Evolutionary conservation across 257 asterid species (phyloP), one percentile per base, ranked within the genome.

Genomic region (Solanum corneliomulleri): DNA sequence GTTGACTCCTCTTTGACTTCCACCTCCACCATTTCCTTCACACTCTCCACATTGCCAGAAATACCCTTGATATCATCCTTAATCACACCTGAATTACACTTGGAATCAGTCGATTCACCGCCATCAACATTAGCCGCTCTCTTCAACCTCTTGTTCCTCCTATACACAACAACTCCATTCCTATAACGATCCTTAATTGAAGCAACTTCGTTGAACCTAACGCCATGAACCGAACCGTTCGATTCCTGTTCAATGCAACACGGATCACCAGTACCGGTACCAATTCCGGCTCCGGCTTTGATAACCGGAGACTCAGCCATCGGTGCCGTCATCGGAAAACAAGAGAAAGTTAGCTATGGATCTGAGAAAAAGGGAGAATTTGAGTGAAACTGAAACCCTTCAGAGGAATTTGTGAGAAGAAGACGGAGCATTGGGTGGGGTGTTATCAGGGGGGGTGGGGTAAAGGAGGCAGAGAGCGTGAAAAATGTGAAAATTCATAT

Each of bases 91-190:
- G 56, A 23, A 75, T 41, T 75, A 75, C 31, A 41, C 35, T 23
- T 39, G 2, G 33, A 12, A 75, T 23, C 82, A 75, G 21, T 75
- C 21, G 49, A 23, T 39, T 74, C 82, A 37, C 31, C 49, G 52
- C 5, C 75, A 49, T 42, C 87, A 84, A 49, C 45, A 23, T 27
- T 5, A 6, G 75, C 87, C 14, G 86, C 85, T 11, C 90, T 90
- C 91, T 94, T 94, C 77, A 91, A 90, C 91, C 94, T 89, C 92
- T 91, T 94, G 82, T 87, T 95, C 92, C 99, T 93, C 74, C 93
- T 90, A 87, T 93, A 95, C 71, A 95, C 98, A 18, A 91, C 91
- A 83, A 91, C 90, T 58, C 94, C 97, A 58, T 93, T 93, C 37
- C 91, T 91, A 90, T 91, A 92, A 16, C 93, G 88, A 71, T 91